These are phyloP conservation scores for Echeveria elegans DNA, from an alignment of 164 flowering plant species.

Conservation along the genomic window DNA sequence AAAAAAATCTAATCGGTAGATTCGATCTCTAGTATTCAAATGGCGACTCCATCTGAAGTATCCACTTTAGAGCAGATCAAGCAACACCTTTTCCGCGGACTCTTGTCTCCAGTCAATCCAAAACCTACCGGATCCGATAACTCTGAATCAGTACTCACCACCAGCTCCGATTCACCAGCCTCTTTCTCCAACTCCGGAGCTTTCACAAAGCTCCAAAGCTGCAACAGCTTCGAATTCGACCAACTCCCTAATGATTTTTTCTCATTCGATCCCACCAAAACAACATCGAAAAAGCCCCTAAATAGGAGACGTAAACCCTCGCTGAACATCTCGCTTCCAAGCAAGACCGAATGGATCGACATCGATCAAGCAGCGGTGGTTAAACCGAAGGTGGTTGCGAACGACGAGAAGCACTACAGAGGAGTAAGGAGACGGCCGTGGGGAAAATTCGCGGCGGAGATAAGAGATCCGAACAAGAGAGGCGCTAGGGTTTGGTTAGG, in stretches of 20 bases:
- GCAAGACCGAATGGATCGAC: conserved; percentile 19
- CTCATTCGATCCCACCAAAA: too few relatives aligned
- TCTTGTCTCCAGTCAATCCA: too few relatives aligned
- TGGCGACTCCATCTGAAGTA: too few relatives aligned
- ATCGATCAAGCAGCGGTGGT: conserved; percentile 2
- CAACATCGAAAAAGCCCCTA: conserved; percentile 12
- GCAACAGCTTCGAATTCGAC: too few relatives aligned
- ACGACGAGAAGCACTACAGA: conserved; percentile 29
- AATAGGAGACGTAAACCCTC: conserved; percentile 18
- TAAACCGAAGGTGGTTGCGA: background rate
- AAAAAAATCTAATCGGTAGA: too few relatives aligned
- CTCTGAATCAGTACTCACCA: background rate
- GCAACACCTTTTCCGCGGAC: too few relatives aligned
- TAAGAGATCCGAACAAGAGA: conserved; percentile 34
- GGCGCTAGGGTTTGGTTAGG: conserved; percentile 50
- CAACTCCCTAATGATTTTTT: too few relatives aligned
- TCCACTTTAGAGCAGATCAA: too few relatives aligned
- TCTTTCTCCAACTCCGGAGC: too few relatives aligned
- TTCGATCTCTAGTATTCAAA: too few relatives aligned
- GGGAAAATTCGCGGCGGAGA: conserved; percentile 59
- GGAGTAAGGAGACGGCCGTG: conserved; percentile 47
- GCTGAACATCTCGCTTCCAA: conserved; percentile 29
- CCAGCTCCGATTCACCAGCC: conserved; percentile 6
- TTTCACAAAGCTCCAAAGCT: too few relatives aligned
- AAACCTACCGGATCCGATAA: too few relatives aligned